Percentiles rank a stretch among this genome's conserved stretches.
These are phyloP conservation scores for Arthrobotrys sinensis DNA, from an alignment of 2,329 filamentous ascomycete genomes.

Conservation along the genomic window DNA sequence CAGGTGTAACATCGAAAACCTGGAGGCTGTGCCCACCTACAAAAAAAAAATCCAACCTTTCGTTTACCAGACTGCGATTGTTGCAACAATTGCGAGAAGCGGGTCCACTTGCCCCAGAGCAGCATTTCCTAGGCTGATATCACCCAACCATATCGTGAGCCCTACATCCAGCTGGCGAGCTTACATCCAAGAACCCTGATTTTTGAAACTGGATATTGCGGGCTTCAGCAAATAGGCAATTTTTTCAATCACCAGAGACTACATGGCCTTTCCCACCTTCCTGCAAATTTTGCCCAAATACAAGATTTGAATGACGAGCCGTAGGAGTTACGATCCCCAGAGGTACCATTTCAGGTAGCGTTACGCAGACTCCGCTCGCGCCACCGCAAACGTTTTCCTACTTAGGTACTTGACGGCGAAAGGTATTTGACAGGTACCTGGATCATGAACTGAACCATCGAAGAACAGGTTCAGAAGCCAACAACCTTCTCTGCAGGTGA, in stretches of 20 bases:
- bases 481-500: constrained; percentile 54
- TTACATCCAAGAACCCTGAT: constrained; percentile 41
- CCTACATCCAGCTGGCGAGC: constrained; percentile 18
- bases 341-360: constrained; percentile 53
- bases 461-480: constrained; percentile 33
- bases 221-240: constrained; percentile 36
- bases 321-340: constrained; percentile 25
- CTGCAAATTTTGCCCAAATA: constrained; percentile 32
- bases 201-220: constrained; percentile 25
- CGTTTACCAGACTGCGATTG: constrained; percentile 10
- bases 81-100: constrained; percentile 57
- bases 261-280: constrained; percentile 28
- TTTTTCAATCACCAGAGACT: constrained; percentile 30
- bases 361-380: constrained; percentile 56
- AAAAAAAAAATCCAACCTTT: constrained; percentile 18
- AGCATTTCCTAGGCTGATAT: constrained; percentile 45
- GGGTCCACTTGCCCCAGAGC: constrained; percentile 49
- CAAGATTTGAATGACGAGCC: constrained; percentile 10
- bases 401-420: constrained; percentile 51
- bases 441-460: constrained; percentile 26
- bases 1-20: constrained; percentile 55
- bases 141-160: constrained; percentile 46
- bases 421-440: constrained; percentile 57
- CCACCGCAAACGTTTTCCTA: constrained; percentile 59
- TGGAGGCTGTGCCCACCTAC: constrained; percentile 58